Conservation (phyloP, 1,284 basidiomycete species). For the Thecaphora frezii region DNA sequence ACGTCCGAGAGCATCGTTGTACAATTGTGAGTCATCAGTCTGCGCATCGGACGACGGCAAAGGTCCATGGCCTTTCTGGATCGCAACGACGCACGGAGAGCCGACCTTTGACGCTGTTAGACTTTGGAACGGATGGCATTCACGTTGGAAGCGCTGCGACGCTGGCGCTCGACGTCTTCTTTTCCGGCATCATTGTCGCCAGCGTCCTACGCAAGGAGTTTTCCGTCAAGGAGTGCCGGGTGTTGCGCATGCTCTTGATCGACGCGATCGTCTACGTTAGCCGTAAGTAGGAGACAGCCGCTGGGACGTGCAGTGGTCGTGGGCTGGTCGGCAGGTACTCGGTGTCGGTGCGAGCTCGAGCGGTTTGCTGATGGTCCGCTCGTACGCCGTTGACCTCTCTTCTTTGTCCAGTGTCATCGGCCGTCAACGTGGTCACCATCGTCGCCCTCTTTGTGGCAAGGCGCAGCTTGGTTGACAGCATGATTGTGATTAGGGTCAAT, state of each 20-base stretch:
- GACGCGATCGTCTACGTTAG: background rate
- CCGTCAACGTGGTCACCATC: background rate
- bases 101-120: no score
- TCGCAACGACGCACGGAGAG: no score
- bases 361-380: no score
- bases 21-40: background rate
- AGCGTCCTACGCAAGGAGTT: background rate
- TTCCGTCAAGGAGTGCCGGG: background rate
- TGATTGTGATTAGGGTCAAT: background rate
- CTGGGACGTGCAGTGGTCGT: no score
- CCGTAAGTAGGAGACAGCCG: background rate
- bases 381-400: no score
- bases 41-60: no score
- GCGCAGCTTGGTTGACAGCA: background rate
- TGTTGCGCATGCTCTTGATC: background rate
- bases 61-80: no score
- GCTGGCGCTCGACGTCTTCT: background rate
- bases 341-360: no score
- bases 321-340: no score
- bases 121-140: background rate
- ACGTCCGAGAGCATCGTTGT: background rate
- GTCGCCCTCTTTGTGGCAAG: background rate
- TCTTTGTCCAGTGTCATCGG: background rate
- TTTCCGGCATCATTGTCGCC: background rate
- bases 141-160: background rate